Conservation (phyloP, 2,329 filamentous ascomycete genomes). For the Colletotrichum sp. region DNA sequence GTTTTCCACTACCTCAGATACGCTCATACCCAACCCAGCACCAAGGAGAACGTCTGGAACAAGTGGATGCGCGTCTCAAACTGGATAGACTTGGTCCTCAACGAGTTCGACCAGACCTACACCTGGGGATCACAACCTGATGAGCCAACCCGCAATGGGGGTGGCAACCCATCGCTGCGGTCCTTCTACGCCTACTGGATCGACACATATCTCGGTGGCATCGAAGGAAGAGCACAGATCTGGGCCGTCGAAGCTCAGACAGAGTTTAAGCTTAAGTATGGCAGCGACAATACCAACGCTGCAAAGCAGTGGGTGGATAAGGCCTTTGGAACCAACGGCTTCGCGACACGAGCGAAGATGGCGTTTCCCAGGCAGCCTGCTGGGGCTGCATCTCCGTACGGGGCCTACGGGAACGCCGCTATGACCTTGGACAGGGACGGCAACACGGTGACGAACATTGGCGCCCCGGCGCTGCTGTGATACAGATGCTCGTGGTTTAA, state of each 20-base stretch:
- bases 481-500: neutral
- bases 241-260: neutral
- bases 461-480: neutral
- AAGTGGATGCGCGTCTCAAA: slow-evolving; percentile 13
- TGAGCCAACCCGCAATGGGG: neutral
- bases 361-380: neutral
- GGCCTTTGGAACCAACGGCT: neutral
- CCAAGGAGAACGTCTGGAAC: neutral
- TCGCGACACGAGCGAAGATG: neutral
- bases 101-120: neutral
- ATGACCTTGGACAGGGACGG: neutral
- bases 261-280: neutral
- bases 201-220: neutral
- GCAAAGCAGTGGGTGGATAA: neutral
- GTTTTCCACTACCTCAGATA: neutral
- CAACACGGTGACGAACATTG: neutral
- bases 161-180: neutral
- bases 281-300: neutral
- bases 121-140: neutral
- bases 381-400: neutral
- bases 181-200: neutral
- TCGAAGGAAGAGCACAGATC: neutral
- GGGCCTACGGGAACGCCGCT: neutral
- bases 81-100: neutral
- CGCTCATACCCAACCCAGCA: neutral